Percentiles rank a stretch among this genome's conserved stretches.
phyloP scores from a whole-genome alignment of 768 basidiomycete genomes.

The Strobilomyces dryophilus region DNA sequence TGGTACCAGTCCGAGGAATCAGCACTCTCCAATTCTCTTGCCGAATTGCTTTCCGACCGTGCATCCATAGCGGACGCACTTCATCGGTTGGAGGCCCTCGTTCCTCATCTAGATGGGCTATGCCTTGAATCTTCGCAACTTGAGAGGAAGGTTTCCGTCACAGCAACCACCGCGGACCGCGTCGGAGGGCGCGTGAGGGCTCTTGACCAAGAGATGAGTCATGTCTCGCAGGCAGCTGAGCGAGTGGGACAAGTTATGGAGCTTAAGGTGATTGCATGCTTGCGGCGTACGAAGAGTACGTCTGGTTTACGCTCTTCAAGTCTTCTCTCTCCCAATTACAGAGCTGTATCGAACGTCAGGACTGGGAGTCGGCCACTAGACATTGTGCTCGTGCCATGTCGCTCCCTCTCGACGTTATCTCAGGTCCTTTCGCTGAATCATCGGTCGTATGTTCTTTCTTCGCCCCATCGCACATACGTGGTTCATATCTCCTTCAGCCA shows the following conservation, averaged over 20 bases:
- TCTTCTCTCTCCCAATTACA: conserved; percentile 58
- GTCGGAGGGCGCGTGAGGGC: conserved; percentile 88
- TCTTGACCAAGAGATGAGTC: conserved; percentile 90
- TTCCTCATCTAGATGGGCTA: conserved; percentile 61
- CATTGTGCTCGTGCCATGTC: conserved; percentile 91
- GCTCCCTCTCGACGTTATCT: conserved; percentile 70
- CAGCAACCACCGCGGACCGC: conserved; percentile 76
- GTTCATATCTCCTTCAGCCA: conserved; percentile 50
- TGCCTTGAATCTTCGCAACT: conserved; percentile 53
- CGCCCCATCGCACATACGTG: not conserved
- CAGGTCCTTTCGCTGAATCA: conserved; percentile 79
- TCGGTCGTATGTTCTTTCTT: conserved; percentile 65
- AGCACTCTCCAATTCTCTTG: conserved; percentile 67
- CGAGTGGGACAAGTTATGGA: conserved; percentile 92
- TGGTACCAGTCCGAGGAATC: conserved; percentile 74
- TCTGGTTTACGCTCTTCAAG: conserved; percentile 37
- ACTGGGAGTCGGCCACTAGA: conserved; percentile 94
- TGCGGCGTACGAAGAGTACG: conserved; percentile 19
- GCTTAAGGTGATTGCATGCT: conserved; percentile 61
- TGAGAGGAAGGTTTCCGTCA: conserved; percentile 57
- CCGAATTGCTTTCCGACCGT: conserved; percentile 63
- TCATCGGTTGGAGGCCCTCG: conserved; percentile 53
- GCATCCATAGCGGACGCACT: conserved; percentile 64
- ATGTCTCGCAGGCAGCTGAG: conserved; percentile 87
- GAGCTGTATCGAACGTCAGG: conserved; percentile 66